Conservation (phyloP, 2,329 filamentous ascomycete species). For the Triangularia setosa region DNA sequence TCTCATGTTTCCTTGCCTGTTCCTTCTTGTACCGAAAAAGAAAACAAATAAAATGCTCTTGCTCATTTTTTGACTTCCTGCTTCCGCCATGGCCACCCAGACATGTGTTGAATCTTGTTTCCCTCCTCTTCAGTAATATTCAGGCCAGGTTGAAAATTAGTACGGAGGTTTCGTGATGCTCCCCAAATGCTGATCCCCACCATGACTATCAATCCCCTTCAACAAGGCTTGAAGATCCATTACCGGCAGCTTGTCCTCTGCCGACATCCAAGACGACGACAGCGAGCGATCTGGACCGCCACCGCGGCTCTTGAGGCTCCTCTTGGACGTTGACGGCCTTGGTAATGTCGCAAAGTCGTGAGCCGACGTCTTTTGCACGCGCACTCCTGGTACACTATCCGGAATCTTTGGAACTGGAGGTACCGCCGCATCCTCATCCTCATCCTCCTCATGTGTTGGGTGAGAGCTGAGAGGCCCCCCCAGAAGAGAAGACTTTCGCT, state of each 20-base stretch:
- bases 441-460: conserved; percentile 34
- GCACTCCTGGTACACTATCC: conserved; percentile 24
- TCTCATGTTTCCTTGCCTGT: background rate
- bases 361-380: conserved; percentile 14
- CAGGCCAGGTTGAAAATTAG: conserved; percentile 28
- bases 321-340: conserved; percentile 28
- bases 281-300: conserved; percentile 32
- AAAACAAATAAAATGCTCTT: background rate
- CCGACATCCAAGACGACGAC: conserved; percentile 33
- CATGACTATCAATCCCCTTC: conserved; percentile 47
- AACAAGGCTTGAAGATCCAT: conserved; percentile 49
- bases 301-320: conserved; percentile 41
- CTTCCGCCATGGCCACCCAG: background rate
- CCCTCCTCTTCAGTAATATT: too few relatives aligned
- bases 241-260: conserved; percentile 31
- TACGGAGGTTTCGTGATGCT: conserved; percentile 49
- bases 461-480: conserved; percentile 43
- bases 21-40: background rate
- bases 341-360: conserved; percentile 16
- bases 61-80: background rate
- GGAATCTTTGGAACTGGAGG: conserved; percentile 57
- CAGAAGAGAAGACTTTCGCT: conserved; percentile 28
- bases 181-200: conserved; percentile 43
- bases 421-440: conserved; percentile 37
- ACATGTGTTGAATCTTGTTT: background rate